Base-by-base conservation (phyloP, 352 stramenopile genomes). In the Pythium utonaiense region DNA sequence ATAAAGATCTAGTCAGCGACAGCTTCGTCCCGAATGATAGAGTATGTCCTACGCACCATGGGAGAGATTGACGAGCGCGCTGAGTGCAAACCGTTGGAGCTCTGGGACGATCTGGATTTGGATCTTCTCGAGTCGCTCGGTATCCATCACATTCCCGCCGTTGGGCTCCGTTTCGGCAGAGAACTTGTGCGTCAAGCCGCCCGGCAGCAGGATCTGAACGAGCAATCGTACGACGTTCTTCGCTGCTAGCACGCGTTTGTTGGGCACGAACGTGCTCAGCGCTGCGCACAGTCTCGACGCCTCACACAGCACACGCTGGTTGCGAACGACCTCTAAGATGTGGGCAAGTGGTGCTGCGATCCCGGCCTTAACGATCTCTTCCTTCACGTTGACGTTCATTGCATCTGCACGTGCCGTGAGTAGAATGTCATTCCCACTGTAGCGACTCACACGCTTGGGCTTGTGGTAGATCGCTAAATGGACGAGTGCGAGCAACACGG, bases 291-390 rank as follows among this genome's bases (percentile, higher is more conserved):
- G 60, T 3, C 83, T 73, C 6, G 70, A 59, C 3, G 78, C 80
- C 55, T 92, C 78, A 3, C 74, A 66, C 3, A 88, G 64, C 27
- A 92, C 69, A 42, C 75, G 73, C 52, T 75, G 64, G 44, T 92
- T 92, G 19, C 51, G 51, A 2, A 55, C 70, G 19, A 60, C 57
- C 24, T 87, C 75, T 6, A 89, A 60, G 28, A 92, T 71, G 19
- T 69, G 60, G n/a, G 71, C 73, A 3, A 92, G 70, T 8, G 82
- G 78, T 3, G 76, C 57, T 7, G 66, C 60, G 0, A 67, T 73
- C 3, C 80, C 78, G 16, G 76, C 71, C 24, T 87, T 87, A 9
- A 88, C 45, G 34, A 92, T 88, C 44, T 89, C 78, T n/a, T 91
- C 74, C 12, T 76, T 77, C 14, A 86, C 65, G n/a, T 70, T 75